Evolutionary conservation across 192 early-diverging fungal species (phyloP), one percentile per base, ranked within the genome.

Genomic region (Backusella luteola): DNA sequence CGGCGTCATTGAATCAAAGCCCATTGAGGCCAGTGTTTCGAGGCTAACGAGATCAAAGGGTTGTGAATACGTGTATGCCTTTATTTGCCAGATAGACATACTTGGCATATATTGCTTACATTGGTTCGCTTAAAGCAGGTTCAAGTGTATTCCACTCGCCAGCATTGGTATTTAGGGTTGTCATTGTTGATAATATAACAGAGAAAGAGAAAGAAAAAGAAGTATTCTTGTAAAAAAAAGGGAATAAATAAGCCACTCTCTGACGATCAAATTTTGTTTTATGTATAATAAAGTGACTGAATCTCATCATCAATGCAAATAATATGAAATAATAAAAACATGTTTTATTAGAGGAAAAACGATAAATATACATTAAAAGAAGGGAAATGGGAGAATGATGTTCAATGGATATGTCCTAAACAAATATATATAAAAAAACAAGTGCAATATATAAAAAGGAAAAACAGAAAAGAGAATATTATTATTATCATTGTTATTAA

Each of bases 1-100:
- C 4, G 97, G 97, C 3, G 96, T 99, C 95, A 96, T 97, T 49
- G 89, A 82, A 6, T 88, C 78, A 78, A 96, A 99, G 4, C 93
- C 94, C 66, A 95, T 84, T 34, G 84, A 83, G 7, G 71, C 71
- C 3, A 96, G 79, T 1, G 88, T 86, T 11, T 90, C 87, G 7
- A 92, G 82, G 34, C 87, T 88, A 41, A 11, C 46, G 2, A 17
- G n/a, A 74, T 46, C 5, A 34, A 63, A 11, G 42, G 12, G 14
- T 38, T 14, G 59, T 42, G 42, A n/a, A 26, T 34, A n/a, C 17
- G 0, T 38, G 19, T 56, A 29, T 73, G 12, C 41, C 6, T 35
- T 23, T 53, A 2, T 2, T 21, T 26, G 34, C 5, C 38, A 66
- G 46, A 56, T 14, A 72, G 34, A 23, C 34, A 56, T 46, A 69